A percentile compares a stretch with the other conserved stretches of the same genome.
These are phyloP conservation scores for Apostasia shenzhenica DNA, from an alignment of 106 monocot genomes.

Conservation along the genomic window DNA sequence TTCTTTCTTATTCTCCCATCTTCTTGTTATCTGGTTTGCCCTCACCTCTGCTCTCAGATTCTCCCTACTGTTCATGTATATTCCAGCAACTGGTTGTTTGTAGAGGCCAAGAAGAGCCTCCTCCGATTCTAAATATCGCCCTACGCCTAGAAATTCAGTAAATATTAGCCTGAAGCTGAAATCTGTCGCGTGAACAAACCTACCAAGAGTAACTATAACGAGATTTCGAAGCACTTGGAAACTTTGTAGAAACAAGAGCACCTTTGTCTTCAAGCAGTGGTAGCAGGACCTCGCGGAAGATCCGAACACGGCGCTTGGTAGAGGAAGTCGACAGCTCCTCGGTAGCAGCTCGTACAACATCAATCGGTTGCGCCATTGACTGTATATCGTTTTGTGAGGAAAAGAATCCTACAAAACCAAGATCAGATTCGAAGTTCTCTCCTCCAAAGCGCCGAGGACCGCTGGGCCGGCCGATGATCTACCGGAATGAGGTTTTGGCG, in stretches of 20 bases:
- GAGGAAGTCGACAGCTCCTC: slow-evolving; percentile 72
- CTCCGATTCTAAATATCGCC: not conserved
- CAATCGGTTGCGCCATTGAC: slow-evolving; percentile 30
- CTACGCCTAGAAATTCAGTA: not conserved
- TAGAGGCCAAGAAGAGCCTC: not conserved
- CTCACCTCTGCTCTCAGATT: no score
- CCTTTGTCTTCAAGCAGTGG: slow-evolving; percentile 44
- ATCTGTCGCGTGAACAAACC: not conserved
- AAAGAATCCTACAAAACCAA: no score
- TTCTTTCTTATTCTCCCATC: no score
- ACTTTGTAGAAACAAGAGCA: not conserved
- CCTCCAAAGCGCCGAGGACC: no score
- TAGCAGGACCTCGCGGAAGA: slow-evolving; percentile 51
- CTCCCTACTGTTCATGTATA: no score
- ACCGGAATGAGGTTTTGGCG: no score
- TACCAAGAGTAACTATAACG: not conserved
- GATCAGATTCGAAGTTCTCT: no score
- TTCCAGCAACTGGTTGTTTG: no score
- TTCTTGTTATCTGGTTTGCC: no score
- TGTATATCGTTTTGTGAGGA: not conserved
- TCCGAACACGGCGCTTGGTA: slow-evolving; percentile 57
- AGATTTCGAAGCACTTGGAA: not conserved
- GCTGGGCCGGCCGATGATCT: no score
- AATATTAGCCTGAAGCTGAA: not conserved
- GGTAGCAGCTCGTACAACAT: slow-evolving; percentile 51